phyloP scores from a whole-genome alignment of 352 stramenopile species.

The Globisporangium ultimum region DNA sequence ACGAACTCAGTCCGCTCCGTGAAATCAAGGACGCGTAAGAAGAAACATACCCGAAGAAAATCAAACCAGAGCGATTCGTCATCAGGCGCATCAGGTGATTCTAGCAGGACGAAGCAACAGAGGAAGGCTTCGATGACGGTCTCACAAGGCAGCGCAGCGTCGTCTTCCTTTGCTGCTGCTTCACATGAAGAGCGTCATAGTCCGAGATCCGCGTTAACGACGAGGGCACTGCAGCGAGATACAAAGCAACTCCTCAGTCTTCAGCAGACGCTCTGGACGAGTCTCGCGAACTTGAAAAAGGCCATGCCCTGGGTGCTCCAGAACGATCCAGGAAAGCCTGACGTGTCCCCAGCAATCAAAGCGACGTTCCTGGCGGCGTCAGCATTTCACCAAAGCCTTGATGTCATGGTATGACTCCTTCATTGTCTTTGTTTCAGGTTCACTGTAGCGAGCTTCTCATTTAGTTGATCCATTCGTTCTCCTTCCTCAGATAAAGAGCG shows the following conservation, averaged over 20 bases:
- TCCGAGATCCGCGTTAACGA: background rate
- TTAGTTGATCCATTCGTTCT: background rate
- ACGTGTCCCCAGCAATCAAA: constrained; percentile 20
- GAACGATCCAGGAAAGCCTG: background rate
- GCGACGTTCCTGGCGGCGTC: constrained; percentile 36
- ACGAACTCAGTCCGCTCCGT: constrained; percentile 3
- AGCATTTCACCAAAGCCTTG: constrained; percentile 36
- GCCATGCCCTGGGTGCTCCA: constrained; percentile 19
- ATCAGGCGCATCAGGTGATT: background rate
- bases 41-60: background rate
- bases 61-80: background rate
- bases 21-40: constrained; percentile 1
- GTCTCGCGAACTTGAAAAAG: constrained; percentile 17
- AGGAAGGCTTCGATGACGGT: background rate
- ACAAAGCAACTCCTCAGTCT: constrained; percentile 3
- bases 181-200: too few relatives aligned
- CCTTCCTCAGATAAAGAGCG: constrained; percentile 22
- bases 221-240: background rate
- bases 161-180: background rate
- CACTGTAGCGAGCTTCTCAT: background rate
- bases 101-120: background rate
- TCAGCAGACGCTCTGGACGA: constrained; percentile 3
- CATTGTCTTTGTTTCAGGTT: background rate
- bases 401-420: constrained; percentile 22
- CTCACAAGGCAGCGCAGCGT: background rate